Evolutionary conservation across 768 basidiomycete genomes (phyloP).

Genomic region (Auriculariales sp.): DNA sequence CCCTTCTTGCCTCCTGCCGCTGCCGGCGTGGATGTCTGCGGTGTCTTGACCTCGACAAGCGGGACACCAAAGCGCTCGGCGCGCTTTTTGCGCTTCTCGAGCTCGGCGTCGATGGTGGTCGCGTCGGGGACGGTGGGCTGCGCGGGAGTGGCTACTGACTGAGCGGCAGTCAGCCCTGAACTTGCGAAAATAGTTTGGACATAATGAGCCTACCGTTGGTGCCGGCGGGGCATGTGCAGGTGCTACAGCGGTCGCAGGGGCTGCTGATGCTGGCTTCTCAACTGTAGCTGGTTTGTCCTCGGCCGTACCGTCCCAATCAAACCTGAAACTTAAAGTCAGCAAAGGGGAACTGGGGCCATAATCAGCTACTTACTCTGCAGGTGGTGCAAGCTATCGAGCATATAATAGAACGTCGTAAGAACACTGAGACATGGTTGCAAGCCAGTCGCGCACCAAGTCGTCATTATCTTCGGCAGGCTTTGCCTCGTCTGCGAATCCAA

Average conservation of each 20-base stretch:
- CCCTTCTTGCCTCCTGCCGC: no score
- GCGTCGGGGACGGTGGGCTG: neutral
- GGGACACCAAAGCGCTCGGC: constrained; percentile 64
- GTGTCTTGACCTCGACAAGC: constrained; percentile 27
- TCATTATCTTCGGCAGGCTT: constrained; percentile 14
- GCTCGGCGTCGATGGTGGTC: constrained; percentile 5
- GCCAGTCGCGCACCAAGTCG: constrained; percentile 16
- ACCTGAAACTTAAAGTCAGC: constrained; percentile 13
- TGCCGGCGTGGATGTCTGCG: constrained; percentile 14
- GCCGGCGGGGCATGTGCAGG: neutral
- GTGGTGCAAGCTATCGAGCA: constrained; percentile 18
- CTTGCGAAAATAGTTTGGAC: neutral
- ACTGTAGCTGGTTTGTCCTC: neutral
- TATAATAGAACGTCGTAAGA: neutral
- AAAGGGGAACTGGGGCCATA: constrained; percentile 1
- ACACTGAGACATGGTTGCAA: constrained; percentile 2
- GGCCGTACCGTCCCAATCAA: constrained; percentile 23
- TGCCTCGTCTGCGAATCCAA: constrained; percentile 15
- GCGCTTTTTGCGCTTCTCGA: constrained; percentile 20
- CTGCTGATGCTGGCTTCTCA: neutral
- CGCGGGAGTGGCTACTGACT: neutral
- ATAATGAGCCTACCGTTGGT: neutral
- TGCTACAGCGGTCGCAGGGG: neutral
- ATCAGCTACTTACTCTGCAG: constrained; percentile 15
- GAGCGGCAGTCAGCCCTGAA: neutral